These are phyloP conservation scores for Carex littledalei DNA, from an alignment of 176 grass and related monocot species.

Conservation along the genomic window DNA sequence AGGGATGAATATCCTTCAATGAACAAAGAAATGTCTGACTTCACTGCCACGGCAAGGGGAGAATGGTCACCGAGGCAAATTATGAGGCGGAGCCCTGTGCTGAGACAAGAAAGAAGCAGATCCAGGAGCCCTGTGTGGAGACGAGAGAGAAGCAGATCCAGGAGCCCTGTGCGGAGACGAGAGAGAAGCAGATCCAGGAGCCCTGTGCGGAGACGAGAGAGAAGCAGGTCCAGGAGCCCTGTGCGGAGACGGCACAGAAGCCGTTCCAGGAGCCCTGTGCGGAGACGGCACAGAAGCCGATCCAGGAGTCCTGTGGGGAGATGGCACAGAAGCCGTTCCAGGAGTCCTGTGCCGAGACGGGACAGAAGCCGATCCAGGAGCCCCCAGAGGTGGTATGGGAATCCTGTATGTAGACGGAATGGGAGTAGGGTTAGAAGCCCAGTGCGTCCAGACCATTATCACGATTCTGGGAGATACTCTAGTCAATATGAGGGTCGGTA, in stretches of 20 bases:
- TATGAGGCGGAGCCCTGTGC: background rate
- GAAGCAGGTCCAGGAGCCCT: background rate
- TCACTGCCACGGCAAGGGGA: background rate
- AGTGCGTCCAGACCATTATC: background rate
- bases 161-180: background rate
- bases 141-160: background rate
- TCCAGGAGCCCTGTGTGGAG: background rate
- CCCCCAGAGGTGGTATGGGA: background rate
- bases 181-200: background rate
- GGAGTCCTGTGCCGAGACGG: background rate
- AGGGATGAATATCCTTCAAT: background rate
- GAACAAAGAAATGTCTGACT: background rate
- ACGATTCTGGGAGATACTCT: background rate
- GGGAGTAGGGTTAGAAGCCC: background rate
- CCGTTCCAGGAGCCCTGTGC: background rate
- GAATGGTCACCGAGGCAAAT: background rate
- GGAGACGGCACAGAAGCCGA: background rate
- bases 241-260: background rate
- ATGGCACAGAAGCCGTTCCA: background rate
- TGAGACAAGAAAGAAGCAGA: background rate
- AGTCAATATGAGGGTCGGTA: background rate
- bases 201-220: background rate
- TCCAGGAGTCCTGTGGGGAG: background rate
- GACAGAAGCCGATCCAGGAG: background rate
- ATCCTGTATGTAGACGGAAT: background rate